Evolutionary conservation across 2,329 filamentous ascomycete genomes (phyloP).

Genomic region (Tolypocladium cylindrosporum): DNA sequence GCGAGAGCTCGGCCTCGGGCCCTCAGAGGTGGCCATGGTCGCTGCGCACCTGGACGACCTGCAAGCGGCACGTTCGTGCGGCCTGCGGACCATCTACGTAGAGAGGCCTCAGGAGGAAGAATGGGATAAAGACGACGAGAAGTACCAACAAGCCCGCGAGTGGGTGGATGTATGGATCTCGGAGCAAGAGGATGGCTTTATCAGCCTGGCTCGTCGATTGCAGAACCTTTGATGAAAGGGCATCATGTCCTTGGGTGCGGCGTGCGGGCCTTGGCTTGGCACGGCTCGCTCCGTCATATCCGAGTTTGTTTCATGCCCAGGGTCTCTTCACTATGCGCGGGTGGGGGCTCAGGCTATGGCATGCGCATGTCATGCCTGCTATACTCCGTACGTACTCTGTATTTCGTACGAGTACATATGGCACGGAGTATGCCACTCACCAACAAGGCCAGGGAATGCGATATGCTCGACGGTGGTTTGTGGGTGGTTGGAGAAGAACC

Average conservation of each 20-base stretch:
- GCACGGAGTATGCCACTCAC: background rate
- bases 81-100: conserved; percentile 64
- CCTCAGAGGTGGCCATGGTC: conserved; percentile 62
- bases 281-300: background rate
- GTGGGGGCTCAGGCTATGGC: background rate
- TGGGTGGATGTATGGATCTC: conserved; percentile 30
- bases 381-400: background rate
- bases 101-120: conserved; percentile 58
- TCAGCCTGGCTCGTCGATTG: conserved; percentile 17
- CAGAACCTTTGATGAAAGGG: conserved; percentile 5
- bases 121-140: conserved; percentile 40
- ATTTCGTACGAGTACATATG: background rate
- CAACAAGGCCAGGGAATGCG: background rate
- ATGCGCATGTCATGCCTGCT: background rate
- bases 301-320: background rate
- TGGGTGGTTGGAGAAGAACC: background rate
- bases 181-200: conserved; percentile 20
- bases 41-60: conserved; percentile 66
- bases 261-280: background rate
- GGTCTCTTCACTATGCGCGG: background rate
- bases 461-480: too few relatives aligned
- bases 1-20: conserved; percentile 42
- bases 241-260: background rate
- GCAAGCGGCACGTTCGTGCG: conserved; percentile 51
- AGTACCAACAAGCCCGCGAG: conserved; percentile 37